These are phyloP conservation scores for Penicillium parvum DNA, from an alignment of 495 filamentous ascomycete genomes.

Conservation along the genomic window DNA sequence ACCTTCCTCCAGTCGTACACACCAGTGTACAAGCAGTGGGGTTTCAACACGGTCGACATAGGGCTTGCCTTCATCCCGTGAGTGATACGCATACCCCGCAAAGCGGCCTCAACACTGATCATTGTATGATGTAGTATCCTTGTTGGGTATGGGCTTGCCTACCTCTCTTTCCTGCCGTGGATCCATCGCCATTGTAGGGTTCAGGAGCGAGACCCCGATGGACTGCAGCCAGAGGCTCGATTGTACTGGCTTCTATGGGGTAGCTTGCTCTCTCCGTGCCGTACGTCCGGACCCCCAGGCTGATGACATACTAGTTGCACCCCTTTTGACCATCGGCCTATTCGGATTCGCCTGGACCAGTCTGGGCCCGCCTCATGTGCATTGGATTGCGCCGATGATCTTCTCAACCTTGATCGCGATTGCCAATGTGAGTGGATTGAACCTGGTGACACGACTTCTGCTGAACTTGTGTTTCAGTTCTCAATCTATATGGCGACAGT, in stretches of 20 bases:
- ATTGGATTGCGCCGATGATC: constrained; percentile 61
- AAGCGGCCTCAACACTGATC: background rate
- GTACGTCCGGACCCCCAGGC: background rate
- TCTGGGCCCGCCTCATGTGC: constrained; percentile 54
- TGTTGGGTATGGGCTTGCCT: constrained; percentile 64
- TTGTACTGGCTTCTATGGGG: constrained; percentile 52
- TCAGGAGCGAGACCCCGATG: constrained; percentile 44
- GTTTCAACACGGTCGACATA: constrained; percentile 50
- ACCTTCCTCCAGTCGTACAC: constrained; percentile 68
- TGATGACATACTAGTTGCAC: constrained; percentile 40
- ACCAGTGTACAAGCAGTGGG: constrained; percentile 63
- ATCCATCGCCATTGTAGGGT: constrained; percentile 50
- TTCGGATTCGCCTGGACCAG: constrained; percentile 67
- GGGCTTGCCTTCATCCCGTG: constrained; percentile 60
- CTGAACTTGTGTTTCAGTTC: constrained; percentile 29
- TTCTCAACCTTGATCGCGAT: constrained; percentile 59
- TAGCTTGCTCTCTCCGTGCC: background rate
- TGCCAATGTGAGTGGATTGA: constrained; percentile 41
- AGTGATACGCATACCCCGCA: too few relatives aligned
- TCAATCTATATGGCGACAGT: constrained; percentile 77
- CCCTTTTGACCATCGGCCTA: constrained; percentile 61
- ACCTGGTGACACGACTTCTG: background rate
- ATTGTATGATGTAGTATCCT: constrained; percentile 36
- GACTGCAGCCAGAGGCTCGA: constrained; percentile 53
- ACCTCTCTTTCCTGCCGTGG: constrained; percentile 59